A percentile compares a stretch with the other conserved stretches of the same genome.
Evolutionary conservation across 129 eudicot species (phyloP).

Genomic region (Flaveria linearis): DNA sequence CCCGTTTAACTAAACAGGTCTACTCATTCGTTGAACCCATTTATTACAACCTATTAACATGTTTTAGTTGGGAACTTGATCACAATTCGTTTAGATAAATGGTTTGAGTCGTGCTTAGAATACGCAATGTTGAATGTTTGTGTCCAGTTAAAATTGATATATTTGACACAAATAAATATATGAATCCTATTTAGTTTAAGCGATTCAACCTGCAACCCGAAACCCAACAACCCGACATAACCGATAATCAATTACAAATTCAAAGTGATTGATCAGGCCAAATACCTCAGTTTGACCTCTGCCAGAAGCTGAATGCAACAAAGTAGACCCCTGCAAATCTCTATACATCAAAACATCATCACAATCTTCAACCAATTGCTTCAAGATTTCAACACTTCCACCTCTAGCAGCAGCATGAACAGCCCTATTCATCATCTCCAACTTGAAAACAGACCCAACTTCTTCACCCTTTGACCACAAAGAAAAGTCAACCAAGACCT

Average conservation of each 20-base stretch:
- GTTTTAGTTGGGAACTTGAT: no score
- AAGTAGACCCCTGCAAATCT: conserved; percentile 72
- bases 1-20: background rate
- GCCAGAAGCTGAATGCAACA: conserved; percentile 82
- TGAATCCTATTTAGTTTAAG: no score
- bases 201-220: no score
- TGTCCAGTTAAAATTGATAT: no score
- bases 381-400: conserved; percentile 75
- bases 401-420: conserved; percentile 93
- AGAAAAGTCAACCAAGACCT: conserved; percentile 56
- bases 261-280: background rate
- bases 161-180: no score
- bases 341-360: conserved; percentile 66
- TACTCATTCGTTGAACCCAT: background rate
- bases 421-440: conserved; percentile 72
- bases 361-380: conserved; percentile 55
- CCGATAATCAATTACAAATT: background rate
- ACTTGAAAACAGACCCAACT: conserved; percentile 42
- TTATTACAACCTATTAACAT: no score
- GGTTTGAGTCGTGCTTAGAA: no score
- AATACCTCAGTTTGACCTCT: conserved; percentile 85
- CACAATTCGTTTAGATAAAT: no score
- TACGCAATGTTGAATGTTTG: no score
- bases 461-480: conserved; percentile 37
- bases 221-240: no score